A percentile compares a stretch with the other conserved stretches of the same genome.
These are phyloP conservation scores for Luzula sylvatica DNA, from an alignment of 176 grass and related monocot genomes.

Conservation along the genomic window DNA sequence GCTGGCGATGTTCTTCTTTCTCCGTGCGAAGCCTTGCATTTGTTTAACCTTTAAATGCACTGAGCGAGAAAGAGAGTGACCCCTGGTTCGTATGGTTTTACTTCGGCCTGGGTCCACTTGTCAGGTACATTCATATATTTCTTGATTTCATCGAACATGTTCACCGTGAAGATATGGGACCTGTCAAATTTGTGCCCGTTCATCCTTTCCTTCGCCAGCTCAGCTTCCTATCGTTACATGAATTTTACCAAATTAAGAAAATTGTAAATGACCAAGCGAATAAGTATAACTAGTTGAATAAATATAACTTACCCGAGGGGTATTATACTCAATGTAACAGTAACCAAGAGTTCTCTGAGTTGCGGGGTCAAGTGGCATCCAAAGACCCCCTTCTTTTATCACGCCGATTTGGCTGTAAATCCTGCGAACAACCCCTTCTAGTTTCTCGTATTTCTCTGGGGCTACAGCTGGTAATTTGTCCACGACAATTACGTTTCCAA, in stretches of 20 bases:
- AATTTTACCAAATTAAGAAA: neutral
- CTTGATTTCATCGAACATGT: too few species aligned
- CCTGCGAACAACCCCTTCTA: conserved; percentile 65
- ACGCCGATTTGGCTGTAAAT: conserved; percentile 71
- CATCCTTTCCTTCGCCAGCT: conserved; percentile 81
- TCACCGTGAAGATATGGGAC: conserved; percentile 78
- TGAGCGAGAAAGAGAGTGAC: neutral
- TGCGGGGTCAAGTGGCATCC: conserved; percentile 71
- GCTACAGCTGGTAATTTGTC: conserved; percentile 76
- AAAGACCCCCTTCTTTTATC: conserved; percentile 74
- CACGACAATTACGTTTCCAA: conserved; percentile 53
- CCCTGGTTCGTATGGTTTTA: conserved; percentile 78
- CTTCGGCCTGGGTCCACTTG: conserved; percentile 86
- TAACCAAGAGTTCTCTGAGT: conserved; percentile 72
- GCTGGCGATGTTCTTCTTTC: too few species aligned
- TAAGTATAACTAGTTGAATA: too few species aligned
- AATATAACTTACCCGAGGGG: conserved; percentile 61
- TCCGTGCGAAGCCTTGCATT: too few species aligned
- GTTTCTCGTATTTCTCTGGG: conserved; percentile 77
- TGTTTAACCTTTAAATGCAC: too few species aligned
- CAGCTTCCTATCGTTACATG: conserved; percentile 76
- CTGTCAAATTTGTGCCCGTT: conserved; percentile 90
- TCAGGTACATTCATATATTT: too few species aligned
- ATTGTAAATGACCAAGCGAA: neutral
- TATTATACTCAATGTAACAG: conserved; percentile 78